These are phyloP conservation scores for Candida frijolesensis DNA, from an alignment of 1,139 yeast genomes.

Conservation along the genomic window DNA sequence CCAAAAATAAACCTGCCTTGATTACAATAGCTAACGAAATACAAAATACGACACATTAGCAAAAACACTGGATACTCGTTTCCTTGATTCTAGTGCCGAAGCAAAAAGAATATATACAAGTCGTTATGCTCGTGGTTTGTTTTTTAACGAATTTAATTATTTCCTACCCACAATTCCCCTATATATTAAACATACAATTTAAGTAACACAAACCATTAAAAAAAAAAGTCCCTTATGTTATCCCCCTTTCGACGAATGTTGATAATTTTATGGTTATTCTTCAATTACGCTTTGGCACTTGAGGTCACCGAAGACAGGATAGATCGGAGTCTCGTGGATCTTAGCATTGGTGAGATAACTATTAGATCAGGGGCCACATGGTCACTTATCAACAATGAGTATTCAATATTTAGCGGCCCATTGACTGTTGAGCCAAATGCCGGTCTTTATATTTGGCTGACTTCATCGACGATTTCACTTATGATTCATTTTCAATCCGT, in stretches of 20 bases:
- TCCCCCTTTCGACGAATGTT: neutral
- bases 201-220: too few relatives aligned
- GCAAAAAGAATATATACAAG: too few relatives aligned
- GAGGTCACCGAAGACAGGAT: slow-evolving; percentile 11
- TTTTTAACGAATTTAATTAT: too few relatives aligned
- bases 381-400: slow-evolving; percentile 34
- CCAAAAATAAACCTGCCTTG: too few relatives aligned
- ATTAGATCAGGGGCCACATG: slow-evolving; percentile 32
- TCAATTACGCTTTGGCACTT: neutral
- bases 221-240: too few relatives aligned
- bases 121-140: too few relatives aligned
- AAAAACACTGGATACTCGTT: too few relatives aligned
- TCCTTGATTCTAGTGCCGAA: too few relatives aligned
- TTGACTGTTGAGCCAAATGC: slow-evolving; percentile 23
- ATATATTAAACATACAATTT: too few relatives aligned
- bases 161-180: too few relatives aligned
- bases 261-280: neutral
- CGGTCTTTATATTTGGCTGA: slow-evolving; percentile 21
- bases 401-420: slow-evolving; percentile 25
- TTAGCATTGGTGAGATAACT: slow-evolving; percentile 21
- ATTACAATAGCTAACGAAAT: too few relatives aligned
- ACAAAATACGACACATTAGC: too few relatives aligned
- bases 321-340: slow-evolving; percentile 20
- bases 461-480: slow-evolving; percentile 12
- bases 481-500: slow-evolving; percentile 15